Evolutionary conservation across 2,329 filamentous ascomycete species (phyloP).

Genomic region (Ophiocordyceps camponoti-leonardi): DNA sequence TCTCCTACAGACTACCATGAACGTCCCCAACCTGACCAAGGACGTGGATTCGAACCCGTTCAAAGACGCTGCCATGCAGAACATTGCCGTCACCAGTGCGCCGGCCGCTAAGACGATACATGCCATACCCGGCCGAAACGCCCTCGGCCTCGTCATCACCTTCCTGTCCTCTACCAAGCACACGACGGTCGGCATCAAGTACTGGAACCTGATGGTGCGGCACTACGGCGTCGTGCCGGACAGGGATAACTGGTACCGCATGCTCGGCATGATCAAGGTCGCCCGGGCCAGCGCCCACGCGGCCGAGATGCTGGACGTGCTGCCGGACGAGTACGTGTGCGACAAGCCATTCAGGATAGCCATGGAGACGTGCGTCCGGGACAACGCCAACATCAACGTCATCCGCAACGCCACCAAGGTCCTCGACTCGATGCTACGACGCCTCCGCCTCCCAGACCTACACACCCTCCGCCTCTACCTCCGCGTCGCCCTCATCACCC

Average conservation of each 20-base stretch:
- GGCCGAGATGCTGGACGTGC: constrained; percentile 37
- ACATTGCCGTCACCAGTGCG: constrained; percentile 5
- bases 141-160: constrained; percentile 52
- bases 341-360: constrained; percentile 50
- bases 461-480: constrained; percentile 37
- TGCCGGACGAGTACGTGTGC: constrained; percentile 27
- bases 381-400: constrained; percentile 57
- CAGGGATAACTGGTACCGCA: constrained; percentile 47
- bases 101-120: constrained; percentile 11
- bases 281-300: constrained; percentile 48
- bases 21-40: constrained; percentile 40
- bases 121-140: constrained; percentile 32
- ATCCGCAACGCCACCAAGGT: constrained; percentile 48
- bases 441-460: constrained; percentile 27
- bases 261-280: constrained; percentile 49
- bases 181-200: constrained; percentile 46
- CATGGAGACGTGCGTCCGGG: constrained; percentile 55
- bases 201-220: constrained; percentile 60
- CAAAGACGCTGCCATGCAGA: constrained; percentile 6
- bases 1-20: constrained; percentile 69
- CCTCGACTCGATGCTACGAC: constrained; percentile 41
- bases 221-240: constrained; percentile 53
- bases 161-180: constrained; percentile 43
- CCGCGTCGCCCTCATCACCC: constrained; percentile 31
- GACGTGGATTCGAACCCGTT: constrained; percentile 7